phyloP scores from a whole-genome alignment of 306 rosid species.

The Senna siamea region DNA sequence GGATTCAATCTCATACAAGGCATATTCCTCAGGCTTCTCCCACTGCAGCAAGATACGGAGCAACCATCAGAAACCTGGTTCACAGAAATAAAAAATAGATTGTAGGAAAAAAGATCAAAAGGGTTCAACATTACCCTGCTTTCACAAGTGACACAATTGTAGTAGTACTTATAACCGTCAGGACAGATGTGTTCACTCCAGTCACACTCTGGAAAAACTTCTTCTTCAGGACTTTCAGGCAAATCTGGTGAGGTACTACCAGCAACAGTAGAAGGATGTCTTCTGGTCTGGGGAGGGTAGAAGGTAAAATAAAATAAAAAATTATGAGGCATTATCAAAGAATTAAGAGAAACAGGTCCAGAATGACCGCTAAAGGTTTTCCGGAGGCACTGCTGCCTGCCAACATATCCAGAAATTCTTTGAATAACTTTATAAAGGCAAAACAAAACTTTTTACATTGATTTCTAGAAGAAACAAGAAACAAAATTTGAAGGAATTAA shows the following conservation, averaged over 20 bases:
- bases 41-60: constrained; percentile 61
- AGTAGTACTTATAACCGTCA: constrained; percentile 80
- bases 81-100: constrained; percentile 33
- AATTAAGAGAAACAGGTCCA: constrained; percentile 9
- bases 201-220: constrained; percentile 67
- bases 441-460: neutral
- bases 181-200: constrained; percentile 96
- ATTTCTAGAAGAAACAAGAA: constrained; percentile 24
- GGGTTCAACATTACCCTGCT: constrained; percentile 67
- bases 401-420: constrained; percentile 19
- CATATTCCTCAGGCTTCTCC: constrained; percentile 86
- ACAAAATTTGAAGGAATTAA: constrained; percentile 1
- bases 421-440: constrained; percentile 10
- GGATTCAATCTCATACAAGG: constrained; percentile 59
- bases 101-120: constrained; percentile 35
- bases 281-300: constrained; percentile 52
- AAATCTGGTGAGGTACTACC: constrained; percentile 43
- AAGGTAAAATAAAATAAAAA: constrained; percentile 25
- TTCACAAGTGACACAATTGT: constrained; percentile 77
- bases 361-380: constrained; percentile 14
- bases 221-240: constrained; percentile 47
- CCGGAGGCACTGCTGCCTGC: neutral
- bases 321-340: neutral
- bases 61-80: constrained; percentile 33
- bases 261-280: constrained; percentile 47